phyloP scores from a whole-genome alignment of 2,329 filamentous ascomycete genomes.

The Trichoderma oligosporum region DNA sequence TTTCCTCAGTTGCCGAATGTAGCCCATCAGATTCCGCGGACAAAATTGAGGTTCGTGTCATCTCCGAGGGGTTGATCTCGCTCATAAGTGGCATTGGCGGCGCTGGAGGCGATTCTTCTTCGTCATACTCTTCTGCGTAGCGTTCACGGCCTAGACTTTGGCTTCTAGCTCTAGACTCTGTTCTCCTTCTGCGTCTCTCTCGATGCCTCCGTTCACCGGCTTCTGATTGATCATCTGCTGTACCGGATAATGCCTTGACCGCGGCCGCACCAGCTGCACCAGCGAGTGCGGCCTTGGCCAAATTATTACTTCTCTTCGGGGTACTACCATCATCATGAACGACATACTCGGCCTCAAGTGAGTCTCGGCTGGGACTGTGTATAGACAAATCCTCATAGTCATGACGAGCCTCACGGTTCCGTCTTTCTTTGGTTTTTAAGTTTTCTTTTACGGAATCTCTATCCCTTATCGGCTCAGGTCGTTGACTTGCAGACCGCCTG shows the following conservation, averaged over 20 bases:
- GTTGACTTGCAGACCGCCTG: slow-evolving; percentile 59
- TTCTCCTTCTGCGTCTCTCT: slow-evolving; percentile 48
- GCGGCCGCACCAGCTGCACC: slow-evolving; percentile 41
- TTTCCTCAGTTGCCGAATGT: slow-evolving; percentile 62
- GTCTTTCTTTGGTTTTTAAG: slow-evolving; percentile 41
- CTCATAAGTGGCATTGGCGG: slow-evolving; percentile 87
- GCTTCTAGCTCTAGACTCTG: slow-evolving; percentile 44
- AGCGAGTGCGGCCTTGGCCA: slow-evolving; percentile 43
- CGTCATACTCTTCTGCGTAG: slow-evolving; percentile 50
- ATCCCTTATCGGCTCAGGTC: slow-evolving; percentile 50
- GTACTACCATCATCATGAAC: slow-evolving; percentile 41
- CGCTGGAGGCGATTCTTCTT: slow-evolving; percentile 51
- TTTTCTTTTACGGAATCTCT: slow-evolving; percentile 54
- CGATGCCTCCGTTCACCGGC: slow-evolving; percentile 51
- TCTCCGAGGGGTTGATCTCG: slow-evolving; percentile 77
- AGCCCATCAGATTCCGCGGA: slow-evolving; percentile 76
- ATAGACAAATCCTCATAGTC: slow-evolving; percentile 50
- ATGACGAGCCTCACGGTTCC: slow-evolving; percentile 53
- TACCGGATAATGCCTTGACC: slow-evolving; percentile 33
- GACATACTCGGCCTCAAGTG: slow-evolving; percentile 37
- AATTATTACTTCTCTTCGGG: slow-evolving; percentile 43
- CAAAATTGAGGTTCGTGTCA: slow-evolving; percentile 82
- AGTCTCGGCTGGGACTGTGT: slow-evolving; percentile 47
- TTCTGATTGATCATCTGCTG: slow-evolving; percentile 40
- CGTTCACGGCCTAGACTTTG: slow-evolving; percentile 44